Conservation (phyloP, 208 protist species). For the Acanthamoeba triangularis region DNA sequence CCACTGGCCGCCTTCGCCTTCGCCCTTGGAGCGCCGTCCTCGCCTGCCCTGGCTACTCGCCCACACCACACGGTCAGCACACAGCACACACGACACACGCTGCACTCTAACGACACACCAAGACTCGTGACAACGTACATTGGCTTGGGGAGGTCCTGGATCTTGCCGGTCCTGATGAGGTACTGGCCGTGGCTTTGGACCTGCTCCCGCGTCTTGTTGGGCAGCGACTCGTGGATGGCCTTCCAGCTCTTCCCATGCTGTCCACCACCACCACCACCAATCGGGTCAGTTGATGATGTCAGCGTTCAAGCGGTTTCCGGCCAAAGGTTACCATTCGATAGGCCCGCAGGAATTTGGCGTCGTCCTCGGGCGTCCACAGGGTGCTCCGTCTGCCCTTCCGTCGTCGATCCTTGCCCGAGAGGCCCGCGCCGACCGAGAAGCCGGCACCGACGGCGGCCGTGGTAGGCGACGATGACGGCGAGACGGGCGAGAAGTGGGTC, state of each 20-base stretch:
- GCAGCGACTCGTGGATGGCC: conserved; percentile 79
- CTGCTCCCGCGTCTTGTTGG: conserved; percentile 83
- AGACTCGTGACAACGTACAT: background rate
- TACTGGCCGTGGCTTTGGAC: conserved; percentile 85
- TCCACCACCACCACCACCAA: background rate
- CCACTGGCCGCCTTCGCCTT: background rate
- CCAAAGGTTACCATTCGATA: conserved; percentile 5
- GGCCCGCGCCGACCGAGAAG: background rate
- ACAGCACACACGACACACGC: no score
- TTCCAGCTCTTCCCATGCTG: conserved; percentile 83
- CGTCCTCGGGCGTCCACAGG: conserved; percentile 80
- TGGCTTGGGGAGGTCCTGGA: conserved; percentile 81
- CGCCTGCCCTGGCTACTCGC: background rate
- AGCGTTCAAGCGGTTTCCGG: background rate
- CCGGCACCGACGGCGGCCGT: background rate
- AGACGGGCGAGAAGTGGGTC: background rate
- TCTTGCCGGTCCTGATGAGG: conserved; percentile 82
- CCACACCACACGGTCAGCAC: no score
- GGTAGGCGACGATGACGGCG: background rate
- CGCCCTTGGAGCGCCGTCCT: background rate
- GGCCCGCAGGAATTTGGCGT: conserved; percentile 77
- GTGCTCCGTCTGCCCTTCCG: conserved; percentile 67
- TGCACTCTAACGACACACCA: background rate
- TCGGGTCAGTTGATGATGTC: background rate
- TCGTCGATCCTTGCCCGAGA: background rate